Conservation (phyloP, 129 eudicot species). For the Ambrosia trifida region DNA sequence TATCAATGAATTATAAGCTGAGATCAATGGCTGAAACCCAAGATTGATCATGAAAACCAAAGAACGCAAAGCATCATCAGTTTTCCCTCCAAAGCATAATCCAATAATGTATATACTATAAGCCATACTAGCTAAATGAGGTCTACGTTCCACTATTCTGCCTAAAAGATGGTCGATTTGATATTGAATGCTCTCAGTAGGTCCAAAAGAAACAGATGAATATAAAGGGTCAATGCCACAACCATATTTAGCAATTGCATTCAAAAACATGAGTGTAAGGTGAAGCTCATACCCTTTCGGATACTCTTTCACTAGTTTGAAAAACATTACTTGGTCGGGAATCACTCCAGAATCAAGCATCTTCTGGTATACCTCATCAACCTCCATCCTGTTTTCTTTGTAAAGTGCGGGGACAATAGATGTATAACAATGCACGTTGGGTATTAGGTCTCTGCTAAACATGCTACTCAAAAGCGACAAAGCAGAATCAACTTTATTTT, state of each 20-base stretch:
- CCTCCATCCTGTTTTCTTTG: slow-evolving; percentile 49
- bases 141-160: slow-evolving; percentile 37
- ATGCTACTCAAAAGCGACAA: slow-evolving; percentile 39
- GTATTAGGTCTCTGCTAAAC: slow-evolving; percentile 32
- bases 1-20: slow-evolving; percentile 65
- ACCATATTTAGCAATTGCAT: slow-evolving; percentile 47
- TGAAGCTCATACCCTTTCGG: slow-evolving; percentile 50
- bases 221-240: slow-evolving; percentile 48
- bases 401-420: slow-evolving; percentile 44
- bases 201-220: slow-evolving; percentile 17
- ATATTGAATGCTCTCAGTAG: slow-evolving; percentile 27
- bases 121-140: slow-evolving; percentile 37
- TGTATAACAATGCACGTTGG: slow-evolving; percentile 71
- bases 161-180: slow-evolving; percentile 47
- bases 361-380: slow-evolving; percentile 46
- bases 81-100: slow-evolving; percentile 50
- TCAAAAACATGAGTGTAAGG: slow-evolving; percentile 51
- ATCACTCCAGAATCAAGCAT: slow-evolving; percentile 56
- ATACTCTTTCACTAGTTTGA: slow-evolving; percentile 46
- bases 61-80: slow-evolving; percentile 42
- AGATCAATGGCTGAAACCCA: slow-evolving; percentile 48
- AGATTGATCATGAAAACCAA: slow-evolving; percentile 47
- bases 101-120: slow-evolving; percentile 56
- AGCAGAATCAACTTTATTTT: slow-evolving; percentile 51
- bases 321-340: slow-evolving; percentile 68